Conservation (phyloP, 768 basidiomycete species). For the Cystobasidium tubakii region DNA sequence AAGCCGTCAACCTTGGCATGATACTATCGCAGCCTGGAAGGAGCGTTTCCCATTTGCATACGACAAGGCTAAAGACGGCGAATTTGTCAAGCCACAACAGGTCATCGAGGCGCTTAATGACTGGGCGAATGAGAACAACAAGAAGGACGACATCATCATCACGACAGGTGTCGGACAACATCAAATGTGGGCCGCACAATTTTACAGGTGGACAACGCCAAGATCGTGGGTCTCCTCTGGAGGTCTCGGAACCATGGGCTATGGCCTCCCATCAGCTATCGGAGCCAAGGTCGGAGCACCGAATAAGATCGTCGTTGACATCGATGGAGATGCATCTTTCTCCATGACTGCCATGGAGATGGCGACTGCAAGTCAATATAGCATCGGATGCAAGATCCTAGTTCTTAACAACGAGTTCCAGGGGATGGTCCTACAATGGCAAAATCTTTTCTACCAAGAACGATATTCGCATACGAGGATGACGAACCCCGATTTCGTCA, state of each 20-base stretch:
- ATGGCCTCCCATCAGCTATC: constrained; percentile 85
- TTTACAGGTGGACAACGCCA: constrained; percentile 83
- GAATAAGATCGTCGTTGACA: constrained; percentile 84
- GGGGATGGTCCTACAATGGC: constrained; percentile 99
- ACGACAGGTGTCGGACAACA: constrained; percentile 97
- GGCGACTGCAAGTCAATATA: constrained; percentile 79
- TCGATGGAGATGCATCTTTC: constrained; percentile 90
- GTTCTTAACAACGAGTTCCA: constrained; percentile 46
- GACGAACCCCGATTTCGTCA: constrained; percentile 80
- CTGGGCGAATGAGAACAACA: constrained; percentile 59
- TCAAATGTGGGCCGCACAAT: constrained; percentile 99
- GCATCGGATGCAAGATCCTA: constrained; percentile 84
- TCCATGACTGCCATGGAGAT: constrained; percentile 99
- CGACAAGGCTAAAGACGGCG: constrained; percentile 59
- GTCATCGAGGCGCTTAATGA: constrained; percentile 91
- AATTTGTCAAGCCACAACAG: constrained; percentile 88
- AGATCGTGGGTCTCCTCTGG: constrained; percentile 77
- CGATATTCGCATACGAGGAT: constrained; percentile 96
- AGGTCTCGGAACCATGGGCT: constrained; percentile 97
- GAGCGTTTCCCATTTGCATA: constrained; percentile 81
- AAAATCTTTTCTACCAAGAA: constrained; percentile 93
- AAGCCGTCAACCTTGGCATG: constrained; percentile 71
- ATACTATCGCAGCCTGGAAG: constrained; percentile 79
- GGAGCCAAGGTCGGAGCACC: constrained; percentile 96
- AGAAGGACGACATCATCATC: constrained; percentile 84